Conservation (phyloP, 352 stramenopile species). For the Globisporangium polare region DNA sequence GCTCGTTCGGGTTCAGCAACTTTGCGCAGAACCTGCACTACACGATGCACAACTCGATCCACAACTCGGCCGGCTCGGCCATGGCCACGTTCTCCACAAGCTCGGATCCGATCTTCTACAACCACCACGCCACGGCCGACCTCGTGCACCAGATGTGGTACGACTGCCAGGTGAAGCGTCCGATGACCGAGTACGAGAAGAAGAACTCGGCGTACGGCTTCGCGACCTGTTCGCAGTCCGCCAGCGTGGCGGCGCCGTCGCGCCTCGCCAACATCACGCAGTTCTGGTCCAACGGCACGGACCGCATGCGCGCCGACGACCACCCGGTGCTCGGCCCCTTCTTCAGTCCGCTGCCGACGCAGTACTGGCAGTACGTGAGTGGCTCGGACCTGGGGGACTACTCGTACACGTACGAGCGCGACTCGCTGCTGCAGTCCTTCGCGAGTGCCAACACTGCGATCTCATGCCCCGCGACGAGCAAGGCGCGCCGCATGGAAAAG, state of each 20-base stretch:
- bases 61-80: constrained; percentile 42
- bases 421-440: constrained; percentile 33
- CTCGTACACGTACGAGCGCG: constrained; percentile 63
- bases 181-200: constrained; percentile 51
- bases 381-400: constrained; percentile 39
- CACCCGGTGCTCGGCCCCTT: constrained; percentile 42
- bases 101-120: constrained; percentile 74
- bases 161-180: constrained; percentile 55
- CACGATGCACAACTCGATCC: constrained; percentile 61
- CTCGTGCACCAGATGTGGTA: constrained; percentile 65
- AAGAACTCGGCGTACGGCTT: constrained; percentile 45
- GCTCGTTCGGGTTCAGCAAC: constrained; percentile 36
- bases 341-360: constrained; percentile 43
- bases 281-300: constrained; percentile 27
- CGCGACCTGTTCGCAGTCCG: constrained; percentile 28
- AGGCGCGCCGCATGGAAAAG: constrained; percentile 7
- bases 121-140: constrained; percentile 53
- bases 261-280: constrained; percentile 43
- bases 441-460: constrained; percentile 5
- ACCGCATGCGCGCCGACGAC: constrained; percentile 29
- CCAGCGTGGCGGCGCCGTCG: constrained; percentile 26
- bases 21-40: constrained; percentile 63
- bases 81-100: constrained; percentile 46
- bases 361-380: constrained; percentile 65
- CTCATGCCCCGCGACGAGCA: constrained; percentile 5